Evolutionary conservation across 108 stramenopile genomes (phyloP).

Genomic region (Nitzschia putrida): DNA sequence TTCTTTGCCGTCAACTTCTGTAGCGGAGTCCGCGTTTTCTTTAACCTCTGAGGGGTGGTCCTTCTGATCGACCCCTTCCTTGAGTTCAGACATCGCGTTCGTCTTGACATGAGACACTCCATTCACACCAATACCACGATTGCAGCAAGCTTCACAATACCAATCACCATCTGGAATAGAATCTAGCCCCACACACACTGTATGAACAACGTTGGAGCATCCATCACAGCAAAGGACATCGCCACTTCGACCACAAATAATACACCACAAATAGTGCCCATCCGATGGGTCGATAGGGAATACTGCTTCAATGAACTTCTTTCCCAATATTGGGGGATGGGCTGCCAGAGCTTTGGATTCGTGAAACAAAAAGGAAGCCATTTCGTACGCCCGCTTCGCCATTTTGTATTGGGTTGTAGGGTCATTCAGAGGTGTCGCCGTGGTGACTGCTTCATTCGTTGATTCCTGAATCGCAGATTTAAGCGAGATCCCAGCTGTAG

Average conservation of each 20-base stretch:
- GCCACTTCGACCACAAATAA: constrained; percentile 56
- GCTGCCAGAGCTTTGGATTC: constrained; percentile 7
- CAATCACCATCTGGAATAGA: constrained; percentile 62
- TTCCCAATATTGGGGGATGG: constrained; percentile 18
- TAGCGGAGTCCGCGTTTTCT: neutral
- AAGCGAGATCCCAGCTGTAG: neutral
- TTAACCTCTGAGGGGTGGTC: neutral
- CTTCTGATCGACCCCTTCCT: neutral
- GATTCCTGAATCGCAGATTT: neutral
- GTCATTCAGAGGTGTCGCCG: constrained; percentile 4
- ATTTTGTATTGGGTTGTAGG: constrained; percentile 18
- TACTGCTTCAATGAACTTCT: constrained; percentile 39
- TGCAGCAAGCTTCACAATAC: constrained; percentile 51
- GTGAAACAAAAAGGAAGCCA: constrained; percentile 9
- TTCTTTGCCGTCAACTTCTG: neutral
- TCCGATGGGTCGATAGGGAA: constrained; percentile 59
- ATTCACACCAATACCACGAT: too few relatives aligned
- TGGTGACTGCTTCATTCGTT: neutral
- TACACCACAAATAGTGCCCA: constrained; percentile 56
- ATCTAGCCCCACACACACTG: constrained; percentile 41
- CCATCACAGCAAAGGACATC: constrained; percentile 64
- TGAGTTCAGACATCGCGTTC: neutral
- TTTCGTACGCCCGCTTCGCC: constrained; percentile 14
- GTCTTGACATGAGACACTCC: neutral
- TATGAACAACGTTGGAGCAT: constrained; percentile 59